Percentiles rank a stretch among this genome's conserved stretches.
phyloP scores from a whole-genome alignment of 106 monocot species.

The Chionographis japonica region DNA sequence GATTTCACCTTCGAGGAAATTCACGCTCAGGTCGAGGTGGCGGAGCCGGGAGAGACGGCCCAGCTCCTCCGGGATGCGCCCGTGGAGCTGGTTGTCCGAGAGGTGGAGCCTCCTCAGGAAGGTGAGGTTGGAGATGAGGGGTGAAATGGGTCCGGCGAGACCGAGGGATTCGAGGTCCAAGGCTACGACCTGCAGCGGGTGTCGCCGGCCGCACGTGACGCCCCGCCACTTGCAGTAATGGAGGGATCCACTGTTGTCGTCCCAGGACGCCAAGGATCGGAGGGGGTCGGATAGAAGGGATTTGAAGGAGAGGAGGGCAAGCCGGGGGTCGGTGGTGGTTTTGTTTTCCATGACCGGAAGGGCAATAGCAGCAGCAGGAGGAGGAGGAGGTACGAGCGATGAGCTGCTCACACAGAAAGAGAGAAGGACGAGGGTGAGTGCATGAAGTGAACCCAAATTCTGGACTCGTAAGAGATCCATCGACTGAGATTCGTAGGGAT shows the following conservation, averaged over 20 bases:
- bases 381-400: no score
- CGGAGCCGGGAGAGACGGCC: slow-evolving; percentile 9
- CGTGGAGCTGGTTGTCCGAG: slow-evolving; percentile 16
- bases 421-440: no score
- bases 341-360: no score
- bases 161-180: slow-evolving; percentile 21
- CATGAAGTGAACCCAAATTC: no score
- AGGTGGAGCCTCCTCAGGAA: slow-evolving; percentile 25
- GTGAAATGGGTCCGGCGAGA: slow-evolving; percentile 34
- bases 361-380: no score
- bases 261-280: slow-evolving; percentile 31
- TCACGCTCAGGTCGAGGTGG: slow-evolving; percentile 23
- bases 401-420: no score
- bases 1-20: slow-evolving; percentile 17
- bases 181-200: slow-evolving; percentile 10
- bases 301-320: slow-evolving; percentile 43
- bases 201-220: slow-evolving; percentile 17
- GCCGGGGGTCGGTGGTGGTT: neutral
- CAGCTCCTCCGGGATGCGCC: slow-evolving; percentile 26
- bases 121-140: slow-evolving; percentile 27
- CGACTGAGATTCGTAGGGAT: no score
- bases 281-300: slow-evolving; percentile 11
- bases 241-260: neutral
- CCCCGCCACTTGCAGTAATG: slow-evolving; percentile 34
- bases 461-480: no score